Evolutionary conservation across 768 basidiomycete genomes (phyloP), one percentile per base, ranked within the genome.

Genomic region (Kwoniella sp.): DNA sequence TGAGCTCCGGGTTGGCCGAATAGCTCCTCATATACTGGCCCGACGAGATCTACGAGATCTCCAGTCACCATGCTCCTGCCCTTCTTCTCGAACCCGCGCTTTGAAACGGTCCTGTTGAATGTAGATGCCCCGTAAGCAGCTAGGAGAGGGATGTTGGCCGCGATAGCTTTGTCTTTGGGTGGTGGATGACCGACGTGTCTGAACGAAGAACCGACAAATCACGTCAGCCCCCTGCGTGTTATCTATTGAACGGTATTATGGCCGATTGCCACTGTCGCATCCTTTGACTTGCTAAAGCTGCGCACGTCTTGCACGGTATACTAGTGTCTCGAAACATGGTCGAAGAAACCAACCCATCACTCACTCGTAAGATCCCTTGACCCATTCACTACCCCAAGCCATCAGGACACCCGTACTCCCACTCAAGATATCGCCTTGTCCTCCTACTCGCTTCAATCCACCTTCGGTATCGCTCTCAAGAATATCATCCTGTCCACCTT

Each of bases 381-480:
- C 92, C 78, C 91, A 98, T 73, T 91, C 92, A 78, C 90, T 90
- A 4, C 90, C 92, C 95, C 96, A 99, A 3, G 94, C 94, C 71
- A 98, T 83, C 78, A 96, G 87, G 1, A 92, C 87, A 0, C 93
- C 96, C 11, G 93, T 89, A 50, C 86, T 84, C 13, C 96, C 96
- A 72, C 89, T 90, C 61, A 98, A 79, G 38, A 99, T 87, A 81
- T 99, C 96, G 0, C 96, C 96, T 79, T 98, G 96, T 0, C 96
- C 96, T 13, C 96, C 95, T 73, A 92, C 94, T 61, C 96, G 84
- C 82, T 95, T 95, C 72, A 91, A 71, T 1, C 95, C 93, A 1
- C 96, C 96, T 59, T 86, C 82, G 0, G 84, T 82, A 68, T 90
- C 87, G 29, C 90, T 87, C 58, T 85, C 84, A 2, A 93, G 81